Evolutionary conservation across 2,329 filamentous ascomycete genomes (phyloP).

Genomic region (Diatrype stigma): DNA sequence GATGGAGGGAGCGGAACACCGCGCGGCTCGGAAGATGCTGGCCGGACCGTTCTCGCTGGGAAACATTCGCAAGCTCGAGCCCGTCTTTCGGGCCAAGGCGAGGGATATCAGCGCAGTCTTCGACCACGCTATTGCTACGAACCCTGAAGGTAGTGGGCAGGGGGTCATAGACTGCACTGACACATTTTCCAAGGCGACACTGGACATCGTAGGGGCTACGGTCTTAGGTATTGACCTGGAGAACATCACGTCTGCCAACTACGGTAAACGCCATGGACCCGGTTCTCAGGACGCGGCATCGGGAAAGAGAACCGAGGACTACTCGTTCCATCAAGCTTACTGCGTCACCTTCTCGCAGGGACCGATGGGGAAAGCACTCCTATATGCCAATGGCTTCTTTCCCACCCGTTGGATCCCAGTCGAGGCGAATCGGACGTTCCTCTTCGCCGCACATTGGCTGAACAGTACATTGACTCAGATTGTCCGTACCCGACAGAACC

Average conservation of each 20-base stretch:
- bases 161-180: conserved; percentile 8
- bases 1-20: conserved; percentile 9
- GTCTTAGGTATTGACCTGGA: conserved; percentile 10
- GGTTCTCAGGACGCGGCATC: neutral
- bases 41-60: conserved; percentile 7
- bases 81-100: conserved; percentile 8
- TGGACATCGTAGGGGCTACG: conserved; percentile 11
- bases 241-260: neutral
- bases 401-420: conserved; percentile 12
- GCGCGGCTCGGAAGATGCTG: conserved; percentile 8
- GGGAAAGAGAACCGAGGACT: neutral
- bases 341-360: conserved; percentile 4
- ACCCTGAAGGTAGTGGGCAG: neutral
- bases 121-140: conserved; percentile 4
- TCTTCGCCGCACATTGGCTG: conserved; percentile 10
- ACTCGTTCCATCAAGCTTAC: conserved; percentile 11
- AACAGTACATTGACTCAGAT: conserved; percentile 2
- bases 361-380: conserved; percentile 4
- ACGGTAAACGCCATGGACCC: neutral
- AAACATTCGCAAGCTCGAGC: conserved; percentile 10
- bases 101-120: conserved; percentile 1
- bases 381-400: conserved; percentile 8
- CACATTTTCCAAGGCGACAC: conserved; percentile 6
- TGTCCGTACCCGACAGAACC: neutral
- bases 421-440: conserved; percentile 9